phyloP scores from a whole-genome alignment of 331 rosid genomes.

The Malus hybrid region DNA sequence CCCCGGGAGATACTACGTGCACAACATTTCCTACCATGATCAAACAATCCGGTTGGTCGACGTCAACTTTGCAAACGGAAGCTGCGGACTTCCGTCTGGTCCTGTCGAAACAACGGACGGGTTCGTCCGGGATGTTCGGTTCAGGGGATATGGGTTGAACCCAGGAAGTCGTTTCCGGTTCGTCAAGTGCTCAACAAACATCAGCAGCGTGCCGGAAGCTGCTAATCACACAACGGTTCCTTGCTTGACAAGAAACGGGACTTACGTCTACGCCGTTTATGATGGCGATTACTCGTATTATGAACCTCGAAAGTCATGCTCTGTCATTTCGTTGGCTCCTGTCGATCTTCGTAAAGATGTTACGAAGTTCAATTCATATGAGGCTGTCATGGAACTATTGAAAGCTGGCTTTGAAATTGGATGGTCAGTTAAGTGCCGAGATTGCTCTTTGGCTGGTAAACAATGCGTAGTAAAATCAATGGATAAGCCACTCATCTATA shows the following conservation, averaged over 20 bases:
- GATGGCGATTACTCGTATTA: not conserved
- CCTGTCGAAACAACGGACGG: not conserved
- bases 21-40: not conserved
- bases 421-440: conserved; percentile 21
- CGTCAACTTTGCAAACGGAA: conserved; percentile 16
- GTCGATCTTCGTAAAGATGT: not conserved
- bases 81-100: conserved; percentile 16
- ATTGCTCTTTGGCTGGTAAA: conserved; percentile 7
- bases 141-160: not conserved
- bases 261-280: not conserved
- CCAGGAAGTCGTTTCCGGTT: not conserved
- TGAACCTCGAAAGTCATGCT: not conserved
- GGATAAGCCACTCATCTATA: not conserved
- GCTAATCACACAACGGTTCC: not conserved
- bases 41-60: conserved; percentile 10
- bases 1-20: conserved; percentile 9
- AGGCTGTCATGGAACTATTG: not conserved
- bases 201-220: not conserved
- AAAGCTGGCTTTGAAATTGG: conserved; percentile 3
- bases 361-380: not conserved
- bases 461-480: not conserved
- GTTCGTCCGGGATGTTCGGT: not conserved
- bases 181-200: conserved; percentile 10
- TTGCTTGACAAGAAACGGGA: conserved; percentile 10
- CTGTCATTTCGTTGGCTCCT: conserved; percentile 5